Base-by-base conservation (phyloP, 2,329 filamentous ascomycete species). In the Chaetomium strumarium region DNA sequence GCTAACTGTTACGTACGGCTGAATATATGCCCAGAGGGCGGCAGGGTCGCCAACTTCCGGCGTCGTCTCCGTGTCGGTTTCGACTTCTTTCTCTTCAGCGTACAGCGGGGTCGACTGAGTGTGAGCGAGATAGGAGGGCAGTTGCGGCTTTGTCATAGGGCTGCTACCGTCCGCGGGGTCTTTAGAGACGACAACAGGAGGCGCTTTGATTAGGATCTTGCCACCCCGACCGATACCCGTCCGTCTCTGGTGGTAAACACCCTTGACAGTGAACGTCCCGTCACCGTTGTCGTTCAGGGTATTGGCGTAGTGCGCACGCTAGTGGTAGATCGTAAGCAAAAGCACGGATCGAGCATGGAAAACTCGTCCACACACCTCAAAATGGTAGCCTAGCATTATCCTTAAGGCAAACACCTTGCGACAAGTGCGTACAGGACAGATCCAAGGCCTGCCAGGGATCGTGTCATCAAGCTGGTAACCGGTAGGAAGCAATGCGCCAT, bases 1-100 rank as follows among this genome's bases (percentile, higher is more conserved):
- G 16, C 46, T 51, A 9, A 47, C 31, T n/a, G 40, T 39, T 1
- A 68, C 55, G 33, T 59, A 52, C 0, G 62, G 60, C 19, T 43
- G 31, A 11, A 67, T 55, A 29, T 67, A 66, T 0, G 52, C 17
- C 67, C 67, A 68, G 39, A 62, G 47, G 2, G 33, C 57, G 11
- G 48, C 50, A 12, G 52, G 6, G 5, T 38, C 43, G 11, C 16
- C 17, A 17, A 1, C 17, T 0, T 30, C 33, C 11, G 30, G 20
- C 10, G 19, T 19, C 30, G 11, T 38, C 3, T 34, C 24, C 7
- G 14, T 29, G 7, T 30, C 20, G n/a, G 17, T 14, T 34, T 8
- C 29, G 43, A 6, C 11, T n/a, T 13, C 38, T 16, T 11, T 3
- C 24, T 24, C 33, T 1, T 24, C 6, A 8, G 5, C 20, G 9